Evolutionary conservation across 2,329 filamentous ascomycete species (phyloP), one percentile per base, ranked within the genome.

Genomic region (Lasiodiplodia citricola): DNA sequence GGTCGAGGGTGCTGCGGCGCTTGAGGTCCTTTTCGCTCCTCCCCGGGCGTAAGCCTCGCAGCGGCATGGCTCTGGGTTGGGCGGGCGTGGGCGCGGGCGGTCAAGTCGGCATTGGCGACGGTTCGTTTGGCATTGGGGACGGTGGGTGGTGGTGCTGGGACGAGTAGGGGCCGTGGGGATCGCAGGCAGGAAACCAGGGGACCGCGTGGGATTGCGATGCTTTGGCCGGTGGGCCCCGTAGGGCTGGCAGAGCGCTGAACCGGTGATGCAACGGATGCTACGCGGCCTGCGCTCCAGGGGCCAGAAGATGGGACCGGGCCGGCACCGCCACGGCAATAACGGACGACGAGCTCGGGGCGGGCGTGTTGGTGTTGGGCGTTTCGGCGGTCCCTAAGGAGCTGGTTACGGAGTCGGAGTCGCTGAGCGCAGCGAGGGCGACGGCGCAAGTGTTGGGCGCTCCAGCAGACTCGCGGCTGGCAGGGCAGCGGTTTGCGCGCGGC

Each of bases 1-100:
- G 78, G 70, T 83, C 80, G 72, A 83, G 76, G 66, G 81, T 81
- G 72, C 81, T 83, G 70, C 80, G 78, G 68, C 83, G 81, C 70
- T 79, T 78, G 73, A 81, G 78, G 72, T 82, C 79, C 72, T 75
- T 77, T 66, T 81, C 79, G 73, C 78, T 80, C 70, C 75, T 77
- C 71, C 75, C 75, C 47, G 78, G 74, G 69, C 79, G 78, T 73
- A 80, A 74, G 67, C 74, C 76, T 75, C 72, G 78, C 73, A 80
- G 73, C 77, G 79, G 78, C 80, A 81, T 81, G 74, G 76, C 78
- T 75, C 73, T 75, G 54, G 63, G 51, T 16, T 64, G 51, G 60
- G 60, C 51, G 68, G 51, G 56, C 47, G 44, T 60, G 65, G 56
- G 31, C 47, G 63, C 63, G 55, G 58, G 62, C 54, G 62, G 55